Evolutionary conservation across 2,329 filamentous ascomycete species (phyloP).

Genomic region (Fusarium newnesense): DNA sequence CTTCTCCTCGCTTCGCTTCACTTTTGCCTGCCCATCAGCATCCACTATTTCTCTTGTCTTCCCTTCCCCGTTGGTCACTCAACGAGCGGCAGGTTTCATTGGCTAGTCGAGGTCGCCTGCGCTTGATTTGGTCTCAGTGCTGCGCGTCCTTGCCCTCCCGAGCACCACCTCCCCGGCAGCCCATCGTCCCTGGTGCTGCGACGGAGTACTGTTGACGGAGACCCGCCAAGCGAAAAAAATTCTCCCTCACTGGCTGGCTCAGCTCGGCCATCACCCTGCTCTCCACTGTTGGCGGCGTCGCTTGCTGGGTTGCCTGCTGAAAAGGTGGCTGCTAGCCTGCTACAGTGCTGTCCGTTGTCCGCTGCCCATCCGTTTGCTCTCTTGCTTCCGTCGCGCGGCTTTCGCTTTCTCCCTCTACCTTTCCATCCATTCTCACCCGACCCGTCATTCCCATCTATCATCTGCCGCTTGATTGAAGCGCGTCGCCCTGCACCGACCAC

Average conservation of each 20-base stretch:
- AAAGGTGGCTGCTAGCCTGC: slow-evolving; percentile 27
- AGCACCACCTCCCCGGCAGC: background rate
- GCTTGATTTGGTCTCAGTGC: slow-evolving; percentile 41
- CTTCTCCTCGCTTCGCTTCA: slow-evolving; percentile 34
- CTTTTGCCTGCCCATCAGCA: slow-evolving; percentile 21
- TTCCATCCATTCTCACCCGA: slow-evolving; percentile 35
- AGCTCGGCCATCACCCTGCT: slow-evolving; percentile 18
- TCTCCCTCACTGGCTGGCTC: slow-evolving; percentile 44
- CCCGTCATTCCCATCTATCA: slow-evolving; percentile 37
- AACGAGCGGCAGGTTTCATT: slow-evolving; percentile 10
- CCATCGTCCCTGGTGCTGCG: slow-evolving; percentile 8
- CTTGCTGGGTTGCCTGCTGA: slow-evolving; percentile 25
- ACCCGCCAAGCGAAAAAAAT: slow-evolving; percentile 47
- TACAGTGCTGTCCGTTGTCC: slow-evolving; percentile 3
- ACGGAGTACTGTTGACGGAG: slow-evolving; percentile 25
- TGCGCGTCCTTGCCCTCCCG: slow-evolving; percentile 35
- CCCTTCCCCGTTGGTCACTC: slow-evolving; percentile 19
- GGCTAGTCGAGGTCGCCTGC: slow-evolving; percentile 26
- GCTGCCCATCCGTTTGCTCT: slow-evolving; percentile 21
- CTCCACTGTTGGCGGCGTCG: slow-evolving; percentile 33
- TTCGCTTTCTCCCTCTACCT: slow-evolving; percentile 34
- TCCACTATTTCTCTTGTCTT: slow-evolving; percentile 32
- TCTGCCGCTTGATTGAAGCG: slow-evolving; percentile 39
- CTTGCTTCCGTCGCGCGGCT: slow-evolving; percentile 29
- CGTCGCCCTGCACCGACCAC: slow-evolving; percentile 39